Conservation (phyloP, 176 grass and related monocot species). For the Carex myosuroides region DNA sequence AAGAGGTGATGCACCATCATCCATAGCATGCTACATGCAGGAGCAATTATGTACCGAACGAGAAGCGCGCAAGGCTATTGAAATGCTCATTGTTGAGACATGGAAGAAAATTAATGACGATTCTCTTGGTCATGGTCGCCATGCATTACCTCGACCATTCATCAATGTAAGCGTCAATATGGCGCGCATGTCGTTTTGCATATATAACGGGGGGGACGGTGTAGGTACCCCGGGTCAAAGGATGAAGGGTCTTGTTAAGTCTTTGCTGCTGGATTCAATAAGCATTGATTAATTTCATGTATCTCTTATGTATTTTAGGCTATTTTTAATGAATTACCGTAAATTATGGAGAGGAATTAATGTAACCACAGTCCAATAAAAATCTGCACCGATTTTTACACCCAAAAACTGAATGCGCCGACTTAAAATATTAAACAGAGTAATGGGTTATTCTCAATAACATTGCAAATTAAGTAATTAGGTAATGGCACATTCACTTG, state of each 20-base stretch:
- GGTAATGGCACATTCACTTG: too few relatives aligned
- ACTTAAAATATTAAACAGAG: too few relatives aligned
- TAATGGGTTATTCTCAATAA: too few relatives aligned
- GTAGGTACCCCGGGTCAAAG: not conserved
- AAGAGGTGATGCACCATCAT: constrained; percentile 21
- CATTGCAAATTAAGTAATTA: too few relatives aligned
- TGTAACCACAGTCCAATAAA: too few relatives aligned
- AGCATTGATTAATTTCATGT: not conserved
- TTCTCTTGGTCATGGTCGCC: not conserved
- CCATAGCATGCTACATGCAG: constrained; percentile 8
- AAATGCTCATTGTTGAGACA: not conserved
- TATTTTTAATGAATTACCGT: too few relatives aligned
- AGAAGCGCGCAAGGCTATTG: not conserved
- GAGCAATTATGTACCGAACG: not conserved
- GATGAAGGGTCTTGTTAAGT: not conserved
- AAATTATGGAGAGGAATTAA: too few relatives aligned
- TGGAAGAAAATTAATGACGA: constrained; percentile 13
- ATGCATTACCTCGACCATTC: not conserved
- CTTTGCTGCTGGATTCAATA: constrained; percentile 4
- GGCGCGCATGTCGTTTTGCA: not conserved
- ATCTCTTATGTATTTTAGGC: too few relatives aligned
- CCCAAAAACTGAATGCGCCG: too few relatives aligned
- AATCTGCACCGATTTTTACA: too few relatives aligned
- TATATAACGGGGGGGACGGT: constrained; percentile 7
- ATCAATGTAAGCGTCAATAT: not conserved